Base-by-base conservation (phyloP, 2,329 filamentous ascomycete species). In the Phaeosphaeriaceae sp. region DNA sequence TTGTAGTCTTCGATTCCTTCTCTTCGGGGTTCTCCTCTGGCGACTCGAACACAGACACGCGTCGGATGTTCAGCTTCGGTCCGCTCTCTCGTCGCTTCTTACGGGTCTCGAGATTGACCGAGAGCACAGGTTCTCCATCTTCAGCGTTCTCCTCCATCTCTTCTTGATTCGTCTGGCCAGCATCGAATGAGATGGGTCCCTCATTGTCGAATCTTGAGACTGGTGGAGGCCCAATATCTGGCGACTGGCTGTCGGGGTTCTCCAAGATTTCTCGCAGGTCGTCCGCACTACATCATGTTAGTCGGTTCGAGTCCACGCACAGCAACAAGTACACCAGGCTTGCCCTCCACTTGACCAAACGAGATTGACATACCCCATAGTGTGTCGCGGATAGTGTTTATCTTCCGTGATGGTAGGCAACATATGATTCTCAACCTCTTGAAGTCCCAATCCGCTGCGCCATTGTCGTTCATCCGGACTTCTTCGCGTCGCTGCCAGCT, bases 331-430 rank as follows among this genome's bases (percentile, higher is more conserved):
- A 36, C 36, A 17, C 36, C 36, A 47, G 41, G 25, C 21, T 45
- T 41, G 31, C 27, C 20, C 40, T 22, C 19, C 25, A 7, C 27
- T 13, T 27, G 20, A 44, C n/a, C 33, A 40, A 41, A 52, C n/a
- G 58, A 65, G 40, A 19, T 40, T 13, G 40, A 79, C 85, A 57
- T 81, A 91, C 89, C 86, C 89, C 70, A 93, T 80, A 10, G 90
- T 91, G 65, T 83, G 82, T 52, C 91, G 82, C 11, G 89, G 88
- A 69, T 86, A 91, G 1, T 82, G 78, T 69, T 90, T 91, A 72
- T 87, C 85, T 74, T 94, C 91, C 40, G 84, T 79, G 51, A 94
- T 92, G 1, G 88, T 86, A 9, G 89, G 85, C 64, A 91, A 74
- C 68, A 86, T 81, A 21, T 83, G 82, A 64, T 88, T 83, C 62